Evolutionary conservation across 345 rosid species (phyloP).

Genomic region (Arabis hirsuta): DNA sequence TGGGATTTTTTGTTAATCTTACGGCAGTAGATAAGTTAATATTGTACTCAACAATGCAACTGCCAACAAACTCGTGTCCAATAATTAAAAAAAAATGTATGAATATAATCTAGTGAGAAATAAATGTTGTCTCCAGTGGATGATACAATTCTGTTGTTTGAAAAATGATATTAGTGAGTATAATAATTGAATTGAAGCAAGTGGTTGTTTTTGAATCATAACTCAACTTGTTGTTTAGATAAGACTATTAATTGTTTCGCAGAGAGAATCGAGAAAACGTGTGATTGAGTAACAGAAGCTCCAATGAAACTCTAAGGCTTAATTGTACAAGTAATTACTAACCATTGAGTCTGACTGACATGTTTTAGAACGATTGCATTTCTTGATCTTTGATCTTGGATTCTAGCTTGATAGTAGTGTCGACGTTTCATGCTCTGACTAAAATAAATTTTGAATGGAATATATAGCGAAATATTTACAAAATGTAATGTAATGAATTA

Average conservation of each 20-base stretch:
- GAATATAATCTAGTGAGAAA: background rate
- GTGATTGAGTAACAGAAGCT: background rate
- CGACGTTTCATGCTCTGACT: background rate
- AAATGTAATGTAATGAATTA: too few species aligned
- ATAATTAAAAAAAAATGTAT: background rate
- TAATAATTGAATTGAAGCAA: background rate
- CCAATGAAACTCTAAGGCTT: background rate
- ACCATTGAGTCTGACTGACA: background rate
- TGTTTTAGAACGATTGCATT: background rate
- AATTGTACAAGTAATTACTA: slow-evolving; percentile 1
- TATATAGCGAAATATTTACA: too few species aligned
- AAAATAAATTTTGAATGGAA: background rate
- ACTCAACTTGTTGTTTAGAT: slow-evolving; percentile 23
- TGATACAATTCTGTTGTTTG: background rate
- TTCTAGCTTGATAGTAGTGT: background rate
- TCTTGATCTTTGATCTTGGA: slow-evolving; percentile 4
- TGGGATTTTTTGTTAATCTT: slow-evolving; percentile 11
- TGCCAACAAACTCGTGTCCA: slow-evolving; percentile 34
- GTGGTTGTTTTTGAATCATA: background rate
- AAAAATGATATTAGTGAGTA: background rate
- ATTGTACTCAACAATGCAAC: slow-evolving; percentile 28
- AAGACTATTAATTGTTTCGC: slow-evolving; percentile 10
- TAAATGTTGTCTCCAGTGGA: background rate
- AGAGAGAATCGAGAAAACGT: slow-evolving; percentile 24
- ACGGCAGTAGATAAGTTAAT: slow-evolving; percentile 10